Conservation (phyloP, 2,329 filamentous ascomycete species). For the Coniochaeta sp. region DNA sequence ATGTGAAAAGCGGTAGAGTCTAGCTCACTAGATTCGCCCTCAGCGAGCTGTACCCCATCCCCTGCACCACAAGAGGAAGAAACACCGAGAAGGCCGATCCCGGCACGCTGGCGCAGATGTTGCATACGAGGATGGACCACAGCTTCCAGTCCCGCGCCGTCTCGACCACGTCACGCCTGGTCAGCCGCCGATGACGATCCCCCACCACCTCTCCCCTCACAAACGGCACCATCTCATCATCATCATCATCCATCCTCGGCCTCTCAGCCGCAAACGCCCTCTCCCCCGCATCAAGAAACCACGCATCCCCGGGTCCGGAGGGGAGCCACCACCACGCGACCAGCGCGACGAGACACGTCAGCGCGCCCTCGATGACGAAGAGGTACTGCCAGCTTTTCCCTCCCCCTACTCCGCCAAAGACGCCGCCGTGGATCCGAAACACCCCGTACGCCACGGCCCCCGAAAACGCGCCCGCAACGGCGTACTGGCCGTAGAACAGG, state of each 20-base stretch:
- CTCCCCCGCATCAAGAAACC: constrained; percentile 28
- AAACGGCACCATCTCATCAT: too few relatives aligned
- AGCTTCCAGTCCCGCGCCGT: constrained; percentile 27
- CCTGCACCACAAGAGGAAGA: constrained; percentile 24
- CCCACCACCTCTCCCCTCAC: constrained; percentile 11
- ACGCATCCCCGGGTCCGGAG: constrained; percentile 25
- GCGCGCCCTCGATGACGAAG: constrained; percentile 34
- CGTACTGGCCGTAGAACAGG: constrained; percentile 50
- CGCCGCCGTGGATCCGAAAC: constrained; percentile 25
- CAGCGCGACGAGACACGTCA: constrained; percentile 29
- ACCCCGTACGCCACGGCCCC: constrained; percentile 38
- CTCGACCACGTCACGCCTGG: constrained; percentile 21
- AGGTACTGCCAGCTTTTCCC: constrained; percentile 41
- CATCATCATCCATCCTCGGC: constrained; percentile 24
- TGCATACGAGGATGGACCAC: constrained; percentile 23
- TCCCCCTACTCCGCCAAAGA: constrained; percentile 18
- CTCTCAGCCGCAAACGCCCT: constrained; percentile 26
- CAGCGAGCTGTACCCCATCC: constrained; percentile 17
- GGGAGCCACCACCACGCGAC: constrained; percentile 31
- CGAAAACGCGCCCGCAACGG: constrained; percentile 48
- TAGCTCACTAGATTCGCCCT: constrained; percentile 18
- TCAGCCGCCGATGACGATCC: constrained; percentile 14
- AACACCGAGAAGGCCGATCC: constrained; percentile 24
- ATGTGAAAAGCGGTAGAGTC: too few relatives aligned
- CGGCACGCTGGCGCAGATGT: constrained; percentile 24